Conservation (phyloP, 2,329 filamentous ascomycete genomes). For the Arachnopeziza araneosa region DNA sequence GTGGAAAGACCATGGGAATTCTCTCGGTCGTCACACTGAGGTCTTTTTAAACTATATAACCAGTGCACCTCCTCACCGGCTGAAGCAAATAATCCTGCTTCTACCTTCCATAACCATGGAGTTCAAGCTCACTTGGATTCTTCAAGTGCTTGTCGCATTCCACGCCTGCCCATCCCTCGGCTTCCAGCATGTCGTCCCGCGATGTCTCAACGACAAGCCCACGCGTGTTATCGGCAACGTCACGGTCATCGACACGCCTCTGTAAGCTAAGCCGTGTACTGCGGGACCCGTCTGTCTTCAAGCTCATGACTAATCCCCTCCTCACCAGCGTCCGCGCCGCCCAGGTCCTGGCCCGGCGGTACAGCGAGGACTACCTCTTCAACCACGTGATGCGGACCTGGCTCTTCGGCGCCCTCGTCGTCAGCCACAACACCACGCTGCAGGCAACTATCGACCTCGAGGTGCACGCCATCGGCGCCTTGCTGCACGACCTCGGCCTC, state of each 20-base stretch:
- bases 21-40: constrained; percentile 2
- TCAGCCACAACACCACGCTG: constrained; percentile 29
- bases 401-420: constrained; percentile 33
- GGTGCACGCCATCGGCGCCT: constrained; percentile 34
- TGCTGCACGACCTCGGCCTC: constrained; percentile 41
- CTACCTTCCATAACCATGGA: constrained; percentile 9
- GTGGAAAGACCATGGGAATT: constrained; percentile 5
- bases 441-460: constrained; percentile 30
- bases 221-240: constrained; percentile 9
- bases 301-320: constrained; percentile 10
- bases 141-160: constrained; percentile 13
- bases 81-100: constrained; percentile 8
- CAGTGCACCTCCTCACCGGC: constrained; percentile 4
- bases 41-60: constrained; percentile 11
- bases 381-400: constrained; percentile 36
- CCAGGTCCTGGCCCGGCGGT: constrained; percentile 27
- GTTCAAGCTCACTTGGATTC: constrained; percentile 12
- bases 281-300: neutral
- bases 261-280: constrained; percentile 11
- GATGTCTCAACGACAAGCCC: constrained; percentile 13
- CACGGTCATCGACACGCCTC: constrained; percentile 15
- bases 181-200: constrained; percentile 14
- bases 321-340: constrained; percentile 30
- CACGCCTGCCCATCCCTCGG: constrained; percentile 10
- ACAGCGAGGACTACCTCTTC: constrained; percentile 31